Base-by-base conservation (phyloP, 164 flowering plant species). In the Berberis vulgaris region DNA sequence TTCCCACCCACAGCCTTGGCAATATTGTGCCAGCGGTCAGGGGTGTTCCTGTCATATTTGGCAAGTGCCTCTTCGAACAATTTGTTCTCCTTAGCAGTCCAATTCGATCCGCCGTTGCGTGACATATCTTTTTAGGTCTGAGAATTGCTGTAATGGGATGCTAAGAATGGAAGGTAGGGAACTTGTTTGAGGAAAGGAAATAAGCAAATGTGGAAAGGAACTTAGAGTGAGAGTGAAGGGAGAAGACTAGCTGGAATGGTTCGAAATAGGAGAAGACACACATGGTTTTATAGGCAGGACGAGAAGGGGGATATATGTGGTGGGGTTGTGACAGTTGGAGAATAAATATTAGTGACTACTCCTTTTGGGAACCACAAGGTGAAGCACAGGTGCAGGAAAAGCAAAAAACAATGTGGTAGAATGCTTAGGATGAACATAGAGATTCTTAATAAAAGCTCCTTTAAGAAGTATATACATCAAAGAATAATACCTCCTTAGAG, bases 41-140 rank as follows among this genome's bases (percentile, higher is more conserved):
- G 84, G 7, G 86, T 79, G 68, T 84, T 82, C 73, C 75, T 66
- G 75, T 79, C 81, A 64, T 79, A 82, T 4, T 64, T 59, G 9
- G 86, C 89, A 69, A 89, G 57, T 0, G 93, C 96, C 58, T 77
- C 69, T 78, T 86, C 96, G 38, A 89, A 84, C 77, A 76, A 63
- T 62, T 84, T 85, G 82, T 86, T 80, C 67, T 86, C 84, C 70
- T 76, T 73, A 1, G 74, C 42, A 4, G 93, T 89, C 96, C 96
- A 89, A 2, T 65, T 57, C 8, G 77, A 70, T 65, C 50, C 40
- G 3, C 39, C 53, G 53, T 45, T 44, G 26, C 64, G 41, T 39
- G 70, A 43, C 76, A 82, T 80, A 69, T 67, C 42, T 54, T 7
- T 38, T 5, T 11, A 13, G 41, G 40, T 26, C 26, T 26, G 26